Percentiles rank a stretch among this genome's conserved stretches.
Evolutionary conservation across 2,329 filamentous ascomycete species (phyloP).

Genomic region (Stylonectria norvegica): DNA sequence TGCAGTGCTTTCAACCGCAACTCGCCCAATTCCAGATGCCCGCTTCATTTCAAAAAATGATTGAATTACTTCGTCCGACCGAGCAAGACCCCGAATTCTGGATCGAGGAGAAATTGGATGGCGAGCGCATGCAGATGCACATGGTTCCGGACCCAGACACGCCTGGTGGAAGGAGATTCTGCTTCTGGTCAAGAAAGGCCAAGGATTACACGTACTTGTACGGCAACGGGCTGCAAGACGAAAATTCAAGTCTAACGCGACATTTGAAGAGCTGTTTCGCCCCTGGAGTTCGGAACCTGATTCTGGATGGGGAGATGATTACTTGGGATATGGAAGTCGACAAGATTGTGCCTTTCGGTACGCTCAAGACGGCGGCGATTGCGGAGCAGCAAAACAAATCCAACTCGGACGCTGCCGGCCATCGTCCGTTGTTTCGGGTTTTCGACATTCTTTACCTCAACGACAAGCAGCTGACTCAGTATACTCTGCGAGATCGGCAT

Average conservation of each 20-base stretch:
- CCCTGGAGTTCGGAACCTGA: slow-evolving; percentile 74
- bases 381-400: slow-evolving; percentile 64
- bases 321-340: slow-evolving; percentile 90
- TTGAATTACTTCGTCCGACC: slow-evolving; percentile 61
- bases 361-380: slow-evolving; percentile 85
- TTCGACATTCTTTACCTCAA: slow-evolving; percentile 94
- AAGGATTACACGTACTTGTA: slow-evolving; percentile 97
- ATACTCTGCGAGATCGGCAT: slow-evolving; percentile 77
- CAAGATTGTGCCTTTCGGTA: slow-evolving; percentile 85
- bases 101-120: slow-evolving; percentile 98
- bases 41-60: slow-evolving; percentile 72
- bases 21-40: slow-evolving; percentile 88
- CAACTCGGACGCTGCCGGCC: slow-evolving; percentile 47
- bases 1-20: slow-evolving; percentile 96
- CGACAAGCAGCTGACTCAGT: slow-evolving; percentile 71
- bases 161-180: slow-evolving; percentile 69
- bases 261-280: slow-evolving; percentile 76
- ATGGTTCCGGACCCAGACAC: slow-evolving; percentile 69
- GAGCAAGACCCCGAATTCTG: slow-evolving; percentile 77
- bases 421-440: slow-evolving; percentile 73
- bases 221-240: slow-evolving; percentile 70
- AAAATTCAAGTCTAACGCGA: slow-evolving; percentile 73
- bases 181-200: slow-evolving; percentile 92
- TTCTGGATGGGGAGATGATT: slow-evolving; percentile 97
- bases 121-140: slow-evolving; percentile 95